These are phyloP conservation scores for Phialophora tarda DNA, from an alignment of 2,329 filamentous ascomycete species.

Conservation along the genomic window DNA sequence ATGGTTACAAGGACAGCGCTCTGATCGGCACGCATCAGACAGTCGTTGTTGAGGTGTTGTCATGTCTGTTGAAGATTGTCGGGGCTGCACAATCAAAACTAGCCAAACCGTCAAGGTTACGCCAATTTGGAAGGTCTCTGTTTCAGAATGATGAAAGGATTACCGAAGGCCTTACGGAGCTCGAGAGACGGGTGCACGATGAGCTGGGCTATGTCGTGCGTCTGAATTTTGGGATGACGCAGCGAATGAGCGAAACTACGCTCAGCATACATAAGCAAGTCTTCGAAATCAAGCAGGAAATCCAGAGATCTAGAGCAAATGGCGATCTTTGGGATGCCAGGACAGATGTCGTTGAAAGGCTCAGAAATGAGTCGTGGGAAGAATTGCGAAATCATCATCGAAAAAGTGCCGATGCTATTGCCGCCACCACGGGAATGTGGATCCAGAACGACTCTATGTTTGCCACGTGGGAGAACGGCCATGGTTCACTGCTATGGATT, in stretches of 20 bases:
- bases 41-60: slow-evolving; percentile 14
- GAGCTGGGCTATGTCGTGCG: slow-evolving; percentile 14
- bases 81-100: slow-evolving; percentile 7
- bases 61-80: slow-evolving; percentile 21
- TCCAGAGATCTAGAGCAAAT: slow-evolving; percentile 10
- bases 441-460: slow-evolving; percentile 27
- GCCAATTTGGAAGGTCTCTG: slow-evolving; percentile 12
- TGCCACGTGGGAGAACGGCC: slow-evolving; percentile 23
- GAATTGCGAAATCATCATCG: slow-evolving; percentile 23
- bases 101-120: slow-evolving; percentile 10
- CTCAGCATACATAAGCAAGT: slow-evolving; percentile 10
- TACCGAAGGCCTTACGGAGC: slow-evolving; percentile 1
- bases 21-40: slow-evolving; percentile 11
- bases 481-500: slow-evolving; percentile 23
- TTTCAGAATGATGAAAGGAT: slow-evolving; percentile 14
- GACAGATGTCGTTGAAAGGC: slow-evolving; percentile 11
- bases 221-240: slow-evolving; percentile 13
- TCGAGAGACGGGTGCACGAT: slow-evolving; percentile 13
- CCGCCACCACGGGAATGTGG: slow-evolving; percentile 19
- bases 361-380: slow-evolving; percentile 12
- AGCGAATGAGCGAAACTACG: slow-evolving; percentile 8
- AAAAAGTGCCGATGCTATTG: slow-evolving; percentile 10
- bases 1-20: slow-evolving; percentile 19
- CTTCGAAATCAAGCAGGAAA: slow-evolving; percentile 12
- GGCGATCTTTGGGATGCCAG: slow-evolving; percentile 1